Evolutionary conservation across 768 basidiomycete species (phyloP).

Genomic region (Ramaria sp.): DNA sequence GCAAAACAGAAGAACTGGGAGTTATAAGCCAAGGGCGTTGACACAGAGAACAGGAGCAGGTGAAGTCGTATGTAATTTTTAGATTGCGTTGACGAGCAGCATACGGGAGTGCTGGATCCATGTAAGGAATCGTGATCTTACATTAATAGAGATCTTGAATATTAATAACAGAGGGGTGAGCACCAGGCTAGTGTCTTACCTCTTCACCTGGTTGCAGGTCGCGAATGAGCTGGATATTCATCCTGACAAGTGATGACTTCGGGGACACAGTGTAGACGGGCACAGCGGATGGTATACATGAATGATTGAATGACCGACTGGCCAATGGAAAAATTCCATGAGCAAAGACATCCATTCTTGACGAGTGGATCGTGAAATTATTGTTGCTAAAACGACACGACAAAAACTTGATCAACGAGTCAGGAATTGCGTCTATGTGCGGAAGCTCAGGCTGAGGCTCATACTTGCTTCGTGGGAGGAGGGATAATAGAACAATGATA

Average conservation of each 20-base stretch:
- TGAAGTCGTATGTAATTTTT: constrained; percentile 54
- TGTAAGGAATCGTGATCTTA: constrained; percentile 65
- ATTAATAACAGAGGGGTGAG: not conserved
- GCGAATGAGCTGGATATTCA: constrained; percentile 58
- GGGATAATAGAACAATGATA: constrained; percentile 28
- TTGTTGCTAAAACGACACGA: constrained; percentile 64
- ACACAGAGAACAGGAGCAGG: constrained; percentile 48
- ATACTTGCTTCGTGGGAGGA: constrained; percentile 32
- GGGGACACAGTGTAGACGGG: constrained; percentile 38
- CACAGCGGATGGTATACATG: constrained; percentile 64
- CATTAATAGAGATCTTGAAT: not conserved
- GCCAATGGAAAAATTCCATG: constrained; percentile 71
- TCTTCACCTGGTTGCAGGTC: constrained; percentile 51
- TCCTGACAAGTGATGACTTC: constrained; percentile 25
- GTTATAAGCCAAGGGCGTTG: constrained; percentile 24
- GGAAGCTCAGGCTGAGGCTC: constrained; percentile 22
- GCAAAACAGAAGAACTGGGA: not conserved
- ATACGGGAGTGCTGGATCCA: constrained; percentile 60
- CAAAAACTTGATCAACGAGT: constrained; percentile 25
- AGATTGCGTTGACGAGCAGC: constrained; percentile 51
- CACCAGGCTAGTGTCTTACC: constrained; percentile 27
- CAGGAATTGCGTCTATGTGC: constrained; percentile 19
- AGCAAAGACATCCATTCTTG: constrained; percentile 42
- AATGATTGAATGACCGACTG: constrained; percentile 77
- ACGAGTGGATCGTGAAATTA: constrained; percentile 66